phyloP scores from a whole-genome alignment of 345 rosid species.

The Durio zibethinus region DNA sequence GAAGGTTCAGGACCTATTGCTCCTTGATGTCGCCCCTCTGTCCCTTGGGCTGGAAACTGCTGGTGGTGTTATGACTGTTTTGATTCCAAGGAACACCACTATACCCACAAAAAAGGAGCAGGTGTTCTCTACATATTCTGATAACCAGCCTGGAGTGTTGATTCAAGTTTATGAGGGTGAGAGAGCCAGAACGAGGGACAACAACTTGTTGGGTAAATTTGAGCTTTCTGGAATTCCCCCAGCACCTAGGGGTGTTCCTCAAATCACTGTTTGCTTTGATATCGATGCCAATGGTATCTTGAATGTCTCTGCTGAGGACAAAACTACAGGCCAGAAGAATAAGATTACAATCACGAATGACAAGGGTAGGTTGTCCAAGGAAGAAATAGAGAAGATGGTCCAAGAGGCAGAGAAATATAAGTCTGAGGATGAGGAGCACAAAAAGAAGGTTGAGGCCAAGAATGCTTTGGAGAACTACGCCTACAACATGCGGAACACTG shows the following conservation, averaged over 20 bases:
- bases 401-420: slow-evolving; percentile 80
- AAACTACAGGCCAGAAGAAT: slow-evolving; percentile 72
- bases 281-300: slow-evolving; percentile 76
- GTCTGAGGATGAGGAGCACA: slow-evolving; percentile 70
- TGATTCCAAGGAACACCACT: slow-evolving; percentile 70
- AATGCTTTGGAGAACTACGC: slow-evolving; percentile 31
- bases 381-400: slow-evolving; percentile 75
- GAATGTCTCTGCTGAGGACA: slow-evolving; percentile 73
- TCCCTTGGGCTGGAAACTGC: slow-evolving; percentile 72
- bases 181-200: slow-evolving; percentile 71
- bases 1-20: neutral
- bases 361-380: slow-evolving; percentile 70
- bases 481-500: slow-evolving; percentile 65
- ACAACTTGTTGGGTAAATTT: slow-evolving; percentile 65
- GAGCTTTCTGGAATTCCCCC: slow-evolving; percentile 83
- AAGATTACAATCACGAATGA: slow-evolving; percentile 76
- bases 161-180: slow-evolving; percentile 79
- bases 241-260: slow-evolving; percentile 78
- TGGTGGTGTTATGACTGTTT: slow-evolving; percentile 69
- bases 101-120: slow-evolving; percentile 86
- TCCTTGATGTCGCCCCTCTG: slow-evolving; percentile 60
- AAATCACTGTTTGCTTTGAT: slow-evolving; percentile 23
- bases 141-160: slow-evolving; percentile 68
- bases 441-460: slow-evolving; percentile 66
- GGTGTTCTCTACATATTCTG: slow-evolving; percentile 65